Base-by-base conservation (phyloP, 495 filamentous ascomycete species). In the Penicillium canariense region DNA sequence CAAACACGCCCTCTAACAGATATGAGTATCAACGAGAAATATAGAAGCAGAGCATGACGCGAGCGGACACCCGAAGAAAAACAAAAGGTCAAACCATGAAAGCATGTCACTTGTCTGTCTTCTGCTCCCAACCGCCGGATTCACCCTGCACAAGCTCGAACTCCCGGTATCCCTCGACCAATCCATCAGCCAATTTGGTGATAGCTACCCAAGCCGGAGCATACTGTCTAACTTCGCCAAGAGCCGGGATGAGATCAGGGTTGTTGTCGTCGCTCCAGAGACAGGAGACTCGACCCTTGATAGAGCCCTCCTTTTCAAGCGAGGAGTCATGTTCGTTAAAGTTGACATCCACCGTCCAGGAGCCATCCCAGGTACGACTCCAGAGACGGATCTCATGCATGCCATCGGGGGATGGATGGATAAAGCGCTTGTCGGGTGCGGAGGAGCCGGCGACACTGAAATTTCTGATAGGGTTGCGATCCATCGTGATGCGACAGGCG, bases 251-350 rank as follows among this genome's bases (percentile, higher is more conserved):
- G 7, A 77, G 71, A 3, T 85, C 87, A 9, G 67, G 64, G 10
- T 71, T 75, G 58, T 96, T 96, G 26, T 81, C 84, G 73, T 97
- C 94, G 59, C 85, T 89, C 94, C 94, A 98, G 14, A 89, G 68
- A 75, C 93, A 97, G 9, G 87, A 79, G 4, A 91, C 83, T 40
- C 74, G 77, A 0, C 91, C 92, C 54, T 82, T 80, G 44, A 93
- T 42, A 12, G 76, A 77, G n/a, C 55, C 59, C 5, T 70, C 70
- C 20, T 65, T 56, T 8, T 63, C 45, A 28, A 56, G 52, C 17
- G 55, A 52, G 25, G 59, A 48, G 3, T 68, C 63, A 36, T 77
- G 67, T 23, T 64, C 49, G 3, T 67, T 61, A 86, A 91, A 94
- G 30, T 81, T 73, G 1, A 96, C 81, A 60, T 87, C 83, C 7